A percentile compares a stretch with the other conserved stretches of the same genome.
phyloP scores from a whole-genome alignment of 805 yeast genomes.

The Candida easanensis region DNA sequence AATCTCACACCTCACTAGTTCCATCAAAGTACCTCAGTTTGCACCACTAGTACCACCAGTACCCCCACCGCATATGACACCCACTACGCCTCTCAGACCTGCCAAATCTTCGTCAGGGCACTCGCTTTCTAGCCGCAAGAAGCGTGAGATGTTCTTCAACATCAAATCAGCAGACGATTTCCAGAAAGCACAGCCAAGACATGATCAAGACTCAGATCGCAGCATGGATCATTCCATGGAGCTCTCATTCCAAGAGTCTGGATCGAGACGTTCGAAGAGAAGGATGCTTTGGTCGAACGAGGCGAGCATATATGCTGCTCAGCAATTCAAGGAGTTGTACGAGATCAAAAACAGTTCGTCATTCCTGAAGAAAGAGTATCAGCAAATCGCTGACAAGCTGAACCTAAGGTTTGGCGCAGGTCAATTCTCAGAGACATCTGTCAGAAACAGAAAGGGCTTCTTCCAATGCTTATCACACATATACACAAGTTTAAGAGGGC shows the following conservation, averaged over 20 bases:
- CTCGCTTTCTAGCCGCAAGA: conserved; percentile 10
- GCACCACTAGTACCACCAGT: neutral
- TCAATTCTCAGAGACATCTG: conserved; percentile 15
- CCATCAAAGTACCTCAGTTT: neutral
- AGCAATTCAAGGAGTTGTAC: conserved; percentile 12
- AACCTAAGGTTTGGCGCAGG: conserved; percentile 8
- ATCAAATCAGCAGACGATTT: conserved; percentile 14
- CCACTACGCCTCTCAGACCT: too few species aligned
- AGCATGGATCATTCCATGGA: conserved; percentile 7
- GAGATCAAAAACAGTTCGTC: conserved; percentile 15
- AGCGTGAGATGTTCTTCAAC: conserved; percentile 13
- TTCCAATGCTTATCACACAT: conserved; percentile 18
- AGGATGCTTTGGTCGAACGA: conserved; percentile 16
- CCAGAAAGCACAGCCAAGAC: conserved; percentile 1
- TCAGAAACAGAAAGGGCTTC: conserved; percentile 18
- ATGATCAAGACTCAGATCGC: neutral
- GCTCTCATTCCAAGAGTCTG: conserved; percentile 3
- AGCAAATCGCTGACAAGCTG: conserved; percentile 11
- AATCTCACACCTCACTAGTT: conserved; percentile 10
- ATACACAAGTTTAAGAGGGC: conserved; percentile 10
- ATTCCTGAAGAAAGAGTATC: conserved; percentile 17
- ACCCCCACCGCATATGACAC: conserved; percentile 1
- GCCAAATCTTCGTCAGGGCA: neutral
- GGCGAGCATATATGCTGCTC: conserved; percentile 15
- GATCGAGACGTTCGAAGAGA: conserved; percentile 4